Evolutionary conservation across 495 filamentous ascomycete genomes (phyloP).

Genomic region (Talaromyces proteolyticus): DNA sequence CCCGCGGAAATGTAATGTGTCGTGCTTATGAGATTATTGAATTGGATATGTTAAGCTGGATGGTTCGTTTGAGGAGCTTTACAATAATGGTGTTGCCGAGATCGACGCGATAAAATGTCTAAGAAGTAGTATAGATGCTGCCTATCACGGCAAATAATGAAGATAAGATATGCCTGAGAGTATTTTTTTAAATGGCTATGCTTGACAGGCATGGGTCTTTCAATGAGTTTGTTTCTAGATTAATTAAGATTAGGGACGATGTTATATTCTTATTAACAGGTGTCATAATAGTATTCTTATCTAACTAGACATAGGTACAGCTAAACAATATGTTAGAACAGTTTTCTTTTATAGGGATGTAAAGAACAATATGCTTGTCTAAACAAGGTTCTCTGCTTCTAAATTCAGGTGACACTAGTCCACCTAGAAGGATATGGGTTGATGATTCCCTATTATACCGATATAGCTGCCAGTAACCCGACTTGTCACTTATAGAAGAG

Average conservation of each 20-base stretch:
- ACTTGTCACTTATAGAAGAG: conserved; percentile 35
- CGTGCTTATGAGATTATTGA: conserved; percentile 24
- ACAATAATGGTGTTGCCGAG: conserved; percentile 9
- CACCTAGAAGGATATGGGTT: conserved; percentile 17
- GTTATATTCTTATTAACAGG: conserved; percentile 15
- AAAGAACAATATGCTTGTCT: conserved; percentile 23
- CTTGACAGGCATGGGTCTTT: conserved; percentile 17
- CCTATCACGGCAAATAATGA: conserved; percentile 16
- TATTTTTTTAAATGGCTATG: conserved; percentile 11
- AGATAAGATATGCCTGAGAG: background rate
- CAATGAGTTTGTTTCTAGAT: conserved; percentile 15
- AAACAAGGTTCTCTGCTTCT: conserved; percentile 29
- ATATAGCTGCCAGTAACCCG: conserved; percentile 38
- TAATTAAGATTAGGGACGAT: conserved; percentile 20
- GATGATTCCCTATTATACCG: conserved; percentile 12
- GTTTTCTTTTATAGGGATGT: background rate
- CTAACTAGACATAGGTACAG: conserved; percentile 28
- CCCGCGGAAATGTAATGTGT: conserved; percentile 27
- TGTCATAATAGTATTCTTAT: conserved; percentile 27
- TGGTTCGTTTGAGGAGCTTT: conserved; percentile 8
- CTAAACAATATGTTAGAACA: conserved; percentile 8
- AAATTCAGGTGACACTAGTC: conserved; percentile 33
- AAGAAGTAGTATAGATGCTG: conserved; percentile 12
- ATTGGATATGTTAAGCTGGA: conserved; percentile 19
- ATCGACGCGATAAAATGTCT: conserved; percentile 15